Evolutionary conservation across 345 rosid species (phyloP), one percentile per base, ranked within the genome.

Genomic region (Bruguiera parviflora): DNA sequence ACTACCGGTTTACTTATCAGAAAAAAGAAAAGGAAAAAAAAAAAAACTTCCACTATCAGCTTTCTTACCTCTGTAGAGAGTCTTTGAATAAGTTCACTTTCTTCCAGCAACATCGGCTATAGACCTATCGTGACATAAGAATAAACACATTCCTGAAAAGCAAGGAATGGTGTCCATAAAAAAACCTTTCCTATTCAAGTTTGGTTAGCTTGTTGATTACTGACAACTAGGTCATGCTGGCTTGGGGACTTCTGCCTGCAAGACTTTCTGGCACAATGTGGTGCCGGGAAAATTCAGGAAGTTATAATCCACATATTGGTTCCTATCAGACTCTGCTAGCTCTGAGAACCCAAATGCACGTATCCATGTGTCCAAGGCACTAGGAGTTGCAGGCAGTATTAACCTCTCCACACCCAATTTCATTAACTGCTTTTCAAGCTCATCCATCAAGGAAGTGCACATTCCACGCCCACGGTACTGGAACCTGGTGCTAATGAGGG

Each of bases 231-330:
- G 35, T 35, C 33, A 66, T 13, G 51, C 21, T 2, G 8, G 61
- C 52, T 55, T 66, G 24, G 33, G 19, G 53, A 3, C 25, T 66
- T 74, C 59, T 6, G 37, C 5, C 59, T 6, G 37, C 5, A 75
- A 21, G 57, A 58, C 43, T 74, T 82, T 86, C 33, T 77, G 77
- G 32, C 90, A 86, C 84, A 78, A 70, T 2, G 79, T 60, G 6
- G 88, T 79, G 18, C 73, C 88, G 32, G 66, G 73, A 59, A 86
- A 84, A 67, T 77, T 78, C 21, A 80, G 72, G 53, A 77, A 66
- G 5, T 58, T 75, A 58, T 64, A 68, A 25, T 75, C 70, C 63
- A 73, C 49, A 32, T 65, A n/a, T 32, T 80, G 52, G 20, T 39
- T 32, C 67, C 65, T 79, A 59, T 82, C 79, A 0, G 47, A 27